Conservation (phyloP, 106 monocot species). For the Hemerocallis citrina region DNA sequence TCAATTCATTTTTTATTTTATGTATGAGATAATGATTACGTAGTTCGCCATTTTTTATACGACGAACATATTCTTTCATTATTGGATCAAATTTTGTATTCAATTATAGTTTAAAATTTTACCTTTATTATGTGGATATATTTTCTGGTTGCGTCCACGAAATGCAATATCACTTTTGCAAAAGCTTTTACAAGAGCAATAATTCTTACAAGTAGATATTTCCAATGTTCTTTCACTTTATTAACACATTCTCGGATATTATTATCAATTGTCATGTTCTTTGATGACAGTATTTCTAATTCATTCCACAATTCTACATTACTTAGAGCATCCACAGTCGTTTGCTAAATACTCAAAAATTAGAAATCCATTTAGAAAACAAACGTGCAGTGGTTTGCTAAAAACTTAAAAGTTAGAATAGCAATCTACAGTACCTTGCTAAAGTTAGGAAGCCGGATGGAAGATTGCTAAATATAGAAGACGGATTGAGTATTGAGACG, state of each 20-base stretch:
- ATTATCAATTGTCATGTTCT: conserved; percentile 10
- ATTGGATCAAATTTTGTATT: background rate
- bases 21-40: conserved; percentile 12
- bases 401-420: too few species aligned
- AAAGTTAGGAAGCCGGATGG: too few species aligned
- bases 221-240: conserved; percentile 10
- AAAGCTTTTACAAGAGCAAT: conserved; percentile 2
- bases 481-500: too few species aligned
- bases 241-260: conserved; percentile 6
- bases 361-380: too few species aligned
- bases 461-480: too few species aligned
- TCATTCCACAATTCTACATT: conserved; percentile 3
- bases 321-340: too few species aligned
- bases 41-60: conserved; percentile 4
- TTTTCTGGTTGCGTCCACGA: conserved; percentile 2
- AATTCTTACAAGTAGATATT: background rate
- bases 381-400: too few species aligned
- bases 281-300: background rate
- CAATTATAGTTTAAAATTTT: conserved; percentile 8
- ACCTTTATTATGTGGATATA: conserved; percentile 4
- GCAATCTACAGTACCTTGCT: too few species aligned
- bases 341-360: too few species aligned
- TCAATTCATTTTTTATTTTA: conserved; percentile 14
- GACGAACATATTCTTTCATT: conserved; percentile 1
- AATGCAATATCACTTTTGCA: background rate